phyloP scores from a whole-genome alignment of 139 green algal genomes.

The Zygnema circumcarinatum region DNA sequence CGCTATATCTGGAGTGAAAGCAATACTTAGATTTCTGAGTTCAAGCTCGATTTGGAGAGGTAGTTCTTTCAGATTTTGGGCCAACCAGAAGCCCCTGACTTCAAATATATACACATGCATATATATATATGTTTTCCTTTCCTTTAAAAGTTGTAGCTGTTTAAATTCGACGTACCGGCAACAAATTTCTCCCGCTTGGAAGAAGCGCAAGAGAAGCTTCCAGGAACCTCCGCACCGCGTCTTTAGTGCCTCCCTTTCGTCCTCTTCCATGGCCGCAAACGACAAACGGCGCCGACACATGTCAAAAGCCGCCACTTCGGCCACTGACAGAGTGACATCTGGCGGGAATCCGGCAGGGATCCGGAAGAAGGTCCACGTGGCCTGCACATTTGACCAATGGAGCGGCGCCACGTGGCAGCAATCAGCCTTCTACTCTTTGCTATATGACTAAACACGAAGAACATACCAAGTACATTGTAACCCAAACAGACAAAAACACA shows the following conservation, averaged over 20 bases:
- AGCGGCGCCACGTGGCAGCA: not conserved
- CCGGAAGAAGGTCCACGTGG: slow-evolving; percentile 21
- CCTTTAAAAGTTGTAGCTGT: no score
- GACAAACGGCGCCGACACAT: slow-evolving; percentile 18
- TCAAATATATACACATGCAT: no score
- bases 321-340: not conserved
- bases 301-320: slow-evolving; percentile 50
- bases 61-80: no score
- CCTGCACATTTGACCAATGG: not conserved
- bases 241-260: not conserved
- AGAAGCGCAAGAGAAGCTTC: slow-evolving; percentile 39
- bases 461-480: not conserved
- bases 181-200: slow-evolving; percentile 23
- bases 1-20: no score
- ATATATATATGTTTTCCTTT: no score
- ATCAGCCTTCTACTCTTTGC: no score
- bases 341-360: slow-evolving; percentile 7
- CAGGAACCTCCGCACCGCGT: slow-evolving; percentile 39
- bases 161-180: not conserved
- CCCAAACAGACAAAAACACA: not conserved
- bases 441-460: no score
- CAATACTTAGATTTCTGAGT: no score
- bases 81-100: no score
- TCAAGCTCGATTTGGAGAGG: no score
- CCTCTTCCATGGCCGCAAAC: slow-evolving; percentile 21